These are phyloP conservation scores for Alternaria sp. DNA, from an alignment of 2,329 filamentous ascomycete species.

Conservation along the genomic window DNA sequence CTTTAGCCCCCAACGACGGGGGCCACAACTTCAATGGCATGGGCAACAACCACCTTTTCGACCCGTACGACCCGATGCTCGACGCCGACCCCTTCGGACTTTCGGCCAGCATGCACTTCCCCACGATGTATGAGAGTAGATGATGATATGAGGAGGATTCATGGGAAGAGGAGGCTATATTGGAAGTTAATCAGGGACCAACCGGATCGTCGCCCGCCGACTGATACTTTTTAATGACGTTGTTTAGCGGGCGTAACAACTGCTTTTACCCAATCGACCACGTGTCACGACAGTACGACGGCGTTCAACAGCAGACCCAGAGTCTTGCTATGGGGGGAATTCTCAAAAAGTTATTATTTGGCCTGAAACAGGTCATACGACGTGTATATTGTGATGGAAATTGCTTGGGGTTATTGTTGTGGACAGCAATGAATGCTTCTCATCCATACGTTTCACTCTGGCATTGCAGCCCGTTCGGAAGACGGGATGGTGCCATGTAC, in stretches of 20 bases:
- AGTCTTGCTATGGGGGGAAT: conserved; percentile 23
- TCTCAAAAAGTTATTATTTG: conserved; percentile 38
- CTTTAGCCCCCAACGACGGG: conserved; percentile 45
- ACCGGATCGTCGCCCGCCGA: conserved; percentile 3
- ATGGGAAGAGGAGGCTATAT: conserved; percentile 17
- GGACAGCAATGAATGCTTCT: neutral
- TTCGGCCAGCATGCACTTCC: conserved; percentile 94
- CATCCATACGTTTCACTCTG: conserved; percentile 7
- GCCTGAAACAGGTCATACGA: conserved; percentile 9
- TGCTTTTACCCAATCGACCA: conserved; percentile 16
- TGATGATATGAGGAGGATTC: conserved; percentile 33
- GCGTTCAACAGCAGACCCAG: conserved; percentile 29
- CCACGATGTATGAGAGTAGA: conserved; percentile 70
- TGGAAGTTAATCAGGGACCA: conserved; percentile 9
- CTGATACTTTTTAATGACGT: conserved; percentile 28
- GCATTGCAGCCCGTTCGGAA: conserved; percentile 20
- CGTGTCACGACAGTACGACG: conserved; percentile 31
- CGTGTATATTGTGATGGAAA: conserved; percentile 16
- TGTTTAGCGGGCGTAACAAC: conserved; percentile 44
- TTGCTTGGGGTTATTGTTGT: conserved; percentile 1
- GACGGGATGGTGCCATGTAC: conserved; percentile 29
- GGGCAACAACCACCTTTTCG: conserved; percentile 65
- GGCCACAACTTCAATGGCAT: conserved; percentile 53
- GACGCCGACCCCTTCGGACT: conserved; percentile 94
- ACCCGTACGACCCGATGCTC: conserved; percentile 83